phyloP scores from a whole-genome alignment of 1,139 yeast species.

The Meyerozyma elateridarum region DNA sequence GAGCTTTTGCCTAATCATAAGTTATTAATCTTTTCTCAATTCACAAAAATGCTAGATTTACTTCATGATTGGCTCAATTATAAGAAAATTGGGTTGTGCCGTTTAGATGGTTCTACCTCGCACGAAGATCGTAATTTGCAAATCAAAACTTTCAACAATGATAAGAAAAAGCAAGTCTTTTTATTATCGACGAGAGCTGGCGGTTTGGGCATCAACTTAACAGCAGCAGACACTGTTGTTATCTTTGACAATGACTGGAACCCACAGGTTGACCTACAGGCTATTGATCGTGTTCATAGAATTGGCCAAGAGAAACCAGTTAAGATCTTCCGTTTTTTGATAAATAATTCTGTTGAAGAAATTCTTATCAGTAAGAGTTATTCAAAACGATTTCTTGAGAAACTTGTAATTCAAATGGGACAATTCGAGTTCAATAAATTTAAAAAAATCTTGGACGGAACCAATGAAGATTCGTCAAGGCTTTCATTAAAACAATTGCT shows the following conservation, averaged over 20 bases:
- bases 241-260: slow-evolving; percentile 95
- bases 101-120: slow-evolving; percentile 73
- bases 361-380: slow-evolving; percentile 72
- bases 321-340: slow-evolving; percentile 69
- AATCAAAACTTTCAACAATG: slow-evolving; percentile 48
- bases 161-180: slow-evolving; percentile 43
- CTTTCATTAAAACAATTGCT: slow-evolving; percentile 23
- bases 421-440: slow-evolving; percentile 55
- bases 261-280: slow-evolving; percentile 94
- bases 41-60: slow-evolving; percentile 72
- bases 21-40: slow-evolving; percentile 77
- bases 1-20: slow-evolving; percentile 56
- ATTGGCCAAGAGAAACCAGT: slow-evolving; percentile 88
- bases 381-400: slow-evolving; percentile 74
- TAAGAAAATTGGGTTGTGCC: slow-evolving; percentile 42
- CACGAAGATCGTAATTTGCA: slow-evolving; percentile 64
- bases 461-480: slow-evolving; percentile 13
- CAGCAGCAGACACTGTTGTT: slow-evolving; percentile 85
- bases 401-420: slow-evolving; percentile 80
- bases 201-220: slow-evolving; percentile 84
- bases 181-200: slow-evolving; percentile 89
- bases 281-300: slow-evolving; percentile 92
- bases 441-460: slow-evolving; percentile 18
- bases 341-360: slow-evolving; percentile 79
- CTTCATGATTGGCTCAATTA: slow-evolving; percentile 57